phyloP scores from a whole-genome alignment of 176 grass and related monocot species.

The Triticum monococcum region DNA sequence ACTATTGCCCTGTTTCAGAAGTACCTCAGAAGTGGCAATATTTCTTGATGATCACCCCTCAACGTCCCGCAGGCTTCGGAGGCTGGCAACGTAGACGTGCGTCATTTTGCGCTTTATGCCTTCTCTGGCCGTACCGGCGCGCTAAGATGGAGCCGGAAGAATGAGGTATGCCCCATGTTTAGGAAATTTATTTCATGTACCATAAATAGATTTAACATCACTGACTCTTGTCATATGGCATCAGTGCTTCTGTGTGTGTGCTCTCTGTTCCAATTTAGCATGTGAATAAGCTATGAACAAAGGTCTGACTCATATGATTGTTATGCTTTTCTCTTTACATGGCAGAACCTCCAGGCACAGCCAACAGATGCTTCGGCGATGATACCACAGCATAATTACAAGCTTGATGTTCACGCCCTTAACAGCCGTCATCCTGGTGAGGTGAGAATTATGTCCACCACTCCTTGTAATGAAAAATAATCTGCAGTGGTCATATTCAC shows the following conservation, averaged over 20 bases:
- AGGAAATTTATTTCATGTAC: constrained; percentile 7
- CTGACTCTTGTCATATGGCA: neutral
- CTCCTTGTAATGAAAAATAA: neutral
- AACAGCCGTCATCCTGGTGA: constrained; percentile 86
- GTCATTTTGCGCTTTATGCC: constrained; percentile 95
- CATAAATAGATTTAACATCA: neutral
- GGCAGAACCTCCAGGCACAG: constrained; percentile 75
- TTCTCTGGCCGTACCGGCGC: constrained; percentile 82
- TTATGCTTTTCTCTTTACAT: constrained; percentile 27
- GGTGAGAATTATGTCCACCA: constrained; percentile 41
- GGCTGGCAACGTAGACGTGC: constrained; percentile 55
- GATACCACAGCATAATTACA: constrained; percentile 96
- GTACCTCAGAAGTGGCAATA: neutral
- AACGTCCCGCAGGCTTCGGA: constrained; percentile 45
- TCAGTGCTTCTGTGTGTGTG: neutral
- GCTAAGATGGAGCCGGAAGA: constrained; percentile 79
- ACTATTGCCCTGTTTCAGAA: neutral
- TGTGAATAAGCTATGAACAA: neutral
- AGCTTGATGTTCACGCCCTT: constrained; percentile 81
- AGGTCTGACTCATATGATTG: neutral
- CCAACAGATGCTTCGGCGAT: constrained; percentile 66
- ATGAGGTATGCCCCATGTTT: constrained; percentile 55
- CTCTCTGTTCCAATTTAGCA: neutral
- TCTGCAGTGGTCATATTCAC: neutral
- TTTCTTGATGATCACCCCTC: neutral